These are phyloP conservation scores for Fusarium sp. DNA, from an alignment of 2,329 filamentous ascomycete species.

Conservation along the genomic window DNA sequence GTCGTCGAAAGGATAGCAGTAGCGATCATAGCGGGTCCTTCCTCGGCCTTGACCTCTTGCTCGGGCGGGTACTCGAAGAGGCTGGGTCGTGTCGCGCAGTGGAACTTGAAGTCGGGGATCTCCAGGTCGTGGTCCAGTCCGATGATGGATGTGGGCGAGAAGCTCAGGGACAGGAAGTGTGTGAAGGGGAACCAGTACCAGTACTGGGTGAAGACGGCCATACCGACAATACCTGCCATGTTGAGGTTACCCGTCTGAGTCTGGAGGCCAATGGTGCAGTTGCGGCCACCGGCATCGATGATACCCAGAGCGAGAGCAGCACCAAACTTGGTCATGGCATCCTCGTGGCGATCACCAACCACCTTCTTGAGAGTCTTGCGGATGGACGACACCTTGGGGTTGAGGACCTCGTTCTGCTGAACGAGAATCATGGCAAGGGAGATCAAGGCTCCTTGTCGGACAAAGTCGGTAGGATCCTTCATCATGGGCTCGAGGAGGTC, in stretches of 20 bases:
- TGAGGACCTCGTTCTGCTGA: slow-evolving; percentile 99
- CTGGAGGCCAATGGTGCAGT: slow-evolving; percentile 97
- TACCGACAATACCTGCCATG: slow-evolving; percentile 97
- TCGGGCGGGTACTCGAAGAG: slow-evolving; percentile 98
- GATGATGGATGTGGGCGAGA: slow-evolving; percentile 96
- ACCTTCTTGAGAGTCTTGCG: slow-evolving; percentile 96
- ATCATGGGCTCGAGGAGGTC: slow-evolving; percentile 99
- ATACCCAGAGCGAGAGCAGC: slow-evolving; percentile 94
- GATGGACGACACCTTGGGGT: slow-evolving; percentile 91
- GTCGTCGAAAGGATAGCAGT: slow-evolving; percentile 97
- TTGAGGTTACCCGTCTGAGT: slow-evolving; percentile 98
- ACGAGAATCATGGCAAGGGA: slow-evolving; percentile 97
- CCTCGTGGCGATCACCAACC: slow-evolving; percentile 92
- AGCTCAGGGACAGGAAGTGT: slow-evolving; percentile 95
- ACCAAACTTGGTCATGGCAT: slow-evolving; percentile 99
- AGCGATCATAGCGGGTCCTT: slow-evolving; percentile 92
- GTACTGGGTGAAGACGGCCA: slow-evolving; percentile 98
- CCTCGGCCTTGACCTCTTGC: slow-evolving; percentile 93
- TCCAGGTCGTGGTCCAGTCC: slow-evolving; percentile 94
- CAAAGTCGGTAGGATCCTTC: slow-evolving; percentile 98
- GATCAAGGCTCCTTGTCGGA: slow-evolving; percentile 95
- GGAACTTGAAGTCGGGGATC: slow-evolving; percentile 93
- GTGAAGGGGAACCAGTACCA: slow-evolving; percentile 99
- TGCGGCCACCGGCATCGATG: slow-evolving; percentile 96
- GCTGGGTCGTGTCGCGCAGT: slow-evolving; percentile 93